Base-by-base conservation (phyloP, 2,329 filamentous ascomycete species). In the Laburnicola sp. region DNA sequence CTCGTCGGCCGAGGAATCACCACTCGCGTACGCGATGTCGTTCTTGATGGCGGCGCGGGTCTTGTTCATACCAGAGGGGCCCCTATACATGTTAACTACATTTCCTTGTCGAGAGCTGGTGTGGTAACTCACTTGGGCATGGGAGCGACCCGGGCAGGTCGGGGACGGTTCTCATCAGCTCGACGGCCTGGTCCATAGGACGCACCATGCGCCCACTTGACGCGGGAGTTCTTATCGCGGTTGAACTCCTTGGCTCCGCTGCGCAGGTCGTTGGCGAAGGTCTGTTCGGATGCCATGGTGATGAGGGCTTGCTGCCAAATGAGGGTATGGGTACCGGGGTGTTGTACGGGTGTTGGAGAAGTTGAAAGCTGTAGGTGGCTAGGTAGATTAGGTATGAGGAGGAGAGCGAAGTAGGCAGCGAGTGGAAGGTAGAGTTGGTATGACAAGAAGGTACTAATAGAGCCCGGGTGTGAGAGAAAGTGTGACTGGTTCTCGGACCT, bases 201-300 rank as follows among this genome's bases (percentile, higher is more conserved):
- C 55, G 70, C 64, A 49, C 78, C 78, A 58, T 77, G 71, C 21
- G 75, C 75, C 78, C 78, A 81, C 66, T 81, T 81, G 60, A 74
- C 71, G 66, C 78, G 76, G 59, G 70, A 75, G 57, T 76, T 74
- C 65, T 76, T 75, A 63, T 76, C 75, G 64, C 79, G 78, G 60
- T 77, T 75, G 71, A 74, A 78, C 60, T 81, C 79, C 63, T 78
- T 78, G 64, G 79, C 75, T 59, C 72, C 72, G 68, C 76, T 77
- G 66, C 82, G 81, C 56, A 84, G 74, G 66, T 85, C 82, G 67
- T 71, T 66, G 62, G 76, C 77, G 63, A 77, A 71, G 65, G 74
- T 70, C 68, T 77, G 75, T 60, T 77, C 73, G 62, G 74, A 67
- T 59, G 75, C 72, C 76, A 78, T 78, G 68, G 41, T 64, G 50